Conservation (phyloP, 1,284 basidiomycete species). For the Boletus calvinii region DNA sequence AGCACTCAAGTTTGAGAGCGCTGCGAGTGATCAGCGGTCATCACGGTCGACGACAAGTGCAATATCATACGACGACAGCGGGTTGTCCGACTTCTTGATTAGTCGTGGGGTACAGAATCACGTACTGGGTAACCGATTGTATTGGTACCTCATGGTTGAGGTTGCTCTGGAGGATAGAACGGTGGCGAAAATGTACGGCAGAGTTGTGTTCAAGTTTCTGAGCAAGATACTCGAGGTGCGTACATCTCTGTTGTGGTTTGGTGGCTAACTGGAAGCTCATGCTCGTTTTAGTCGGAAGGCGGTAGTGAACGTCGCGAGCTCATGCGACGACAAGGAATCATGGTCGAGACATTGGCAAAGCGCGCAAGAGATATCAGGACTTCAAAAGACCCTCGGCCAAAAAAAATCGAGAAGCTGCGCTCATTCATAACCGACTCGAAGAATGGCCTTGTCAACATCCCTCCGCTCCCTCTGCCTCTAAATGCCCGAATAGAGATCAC, state of each 20-base stretch:
- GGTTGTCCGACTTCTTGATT: slow-evolving; percentile 89
- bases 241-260: not conserved
- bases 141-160: slow-evolving; percentile 99
- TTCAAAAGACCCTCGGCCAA: slow-evolving; percentile 91
- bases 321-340: slow-evolving; percentile 81
- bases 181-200: slow-evolving; percentile 89
- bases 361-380: slow-evolving; percentile 84
- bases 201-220: slow-evolving; percentile 88
- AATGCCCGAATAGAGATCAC: slow-evolving; percentile 82
- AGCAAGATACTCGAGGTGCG: slow-evolving; percentile 80
- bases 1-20: slow-evolving; percentile 92
- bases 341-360: slow-evolving; percentile 81
- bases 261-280: slow-evolving; percentile 4
- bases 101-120: slow-evolving; percentile 79
- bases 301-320: slow-evolving; percentile 79
- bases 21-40: slow-evolving; percentile 68
- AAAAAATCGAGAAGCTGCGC: slow-evolving; percentile 95
- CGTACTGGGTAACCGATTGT: slow-evolving; percentile 86
- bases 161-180: slow-evolving; percentile 72
- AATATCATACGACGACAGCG: slow-evolving; percentile 80
- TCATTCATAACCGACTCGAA: slow-evolving; percentile 83
- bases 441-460: slow-evolving; percentile 72
- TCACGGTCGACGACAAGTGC: slow-evolving; percentile 66
- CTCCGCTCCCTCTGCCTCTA: slow-evolving; percentile 84
- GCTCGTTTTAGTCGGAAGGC: slow-evolving; percentile 55